Evolutionary conservation across 768 basidiomycete species (phyloP).

Genomic region (Boletus sensibilis): DNA sequence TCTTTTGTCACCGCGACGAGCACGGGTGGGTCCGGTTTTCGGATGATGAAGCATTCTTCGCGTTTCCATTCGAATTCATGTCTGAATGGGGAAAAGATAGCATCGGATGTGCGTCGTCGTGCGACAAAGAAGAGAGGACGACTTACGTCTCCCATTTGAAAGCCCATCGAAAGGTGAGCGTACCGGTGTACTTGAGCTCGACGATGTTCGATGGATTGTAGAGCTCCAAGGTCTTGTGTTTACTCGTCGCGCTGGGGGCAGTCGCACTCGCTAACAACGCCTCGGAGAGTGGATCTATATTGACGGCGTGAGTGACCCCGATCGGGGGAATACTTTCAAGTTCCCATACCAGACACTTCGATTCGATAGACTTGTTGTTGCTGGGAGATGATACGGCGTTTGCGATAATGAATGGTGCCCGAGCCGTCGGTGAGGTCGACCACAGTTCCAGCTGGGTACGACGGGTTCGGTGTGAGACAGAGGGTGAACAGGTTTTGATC

Average conservation of each 20-base stretch:
- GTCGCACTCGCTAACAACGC: conserved; percentile 68
- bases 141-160: conserved; percentile 85
- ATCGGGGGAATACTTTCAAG: too few relatives aligned
- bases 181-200: conserved; percentile 73
- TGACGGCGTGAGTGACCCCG: neutral
- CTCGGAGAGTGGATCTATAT: conserved; percentile 69
- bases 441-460: conserved; percentile 48
- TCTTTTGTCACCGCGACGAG: conserved; percentile 82
- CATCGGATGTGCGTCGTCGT: conserved; percentile 45
- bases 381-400: conserved; percentile 53
- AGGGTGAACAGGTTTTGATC: conserved; percentile 88
- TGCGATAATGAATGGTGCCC: conserved; percentile 69
- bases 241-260: conserved; percentile 62
- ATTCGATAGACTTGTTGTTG: conserved; percentile 50
- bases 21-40: conserved; percentile 86
- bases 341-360: conserved; percentile 61
- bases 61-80: conserved; percentile 86
- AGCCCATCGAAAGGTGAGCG: conserved; percentile 69
- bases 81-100: conserved; percentile 35
- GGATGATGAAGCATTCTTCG: conserved; percentile 77
- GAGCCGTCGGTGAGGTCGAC: conserved; percentile 69
- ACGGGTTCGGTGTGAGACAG: conserved; percentile 55
- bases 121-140: neutral
- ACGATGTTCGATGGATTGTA: conserved; percentile 70
- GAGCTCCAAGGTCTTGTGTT: conserved; percentile 72